Conservation (phyloP, 345 rosid genomes). For the Gossypium herbaceum region DNA sequence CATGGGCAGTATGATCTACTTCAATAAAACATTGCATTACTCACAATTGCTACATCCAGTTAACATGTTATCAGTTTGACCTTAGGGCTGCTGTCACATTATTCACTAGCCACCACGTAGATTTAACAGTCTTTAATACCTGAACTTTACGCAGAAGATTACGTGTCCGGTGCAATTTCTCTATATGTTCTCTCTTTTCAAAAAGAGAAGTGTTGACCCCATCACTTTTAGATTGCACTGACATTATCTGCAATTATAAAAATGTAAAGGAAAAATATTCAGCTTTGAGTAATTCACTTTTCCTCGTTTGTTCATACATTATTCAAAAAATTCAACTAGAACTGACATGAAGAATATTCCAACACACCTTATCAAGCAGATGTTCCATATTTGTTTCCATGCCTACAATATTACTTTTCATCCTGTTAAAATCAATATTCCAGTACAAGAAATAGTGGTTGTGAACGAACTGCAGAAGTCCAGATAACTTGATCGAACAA, state of each 20-base stretch:
- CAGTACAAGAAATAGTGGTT: neutral
- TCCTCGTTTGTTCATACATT: neutral
- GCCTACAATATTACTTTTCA: slow-evolving; percentile 94
- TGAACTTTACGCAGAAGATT: slow-evolving; percentile 98
- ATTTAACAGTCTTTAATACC: slow-evolving; percentile 35
- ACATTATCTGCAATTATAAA: slow-evolving; percentile 61
- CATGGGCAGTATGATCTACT: neutral
- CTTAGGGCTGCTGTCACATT: neutral
- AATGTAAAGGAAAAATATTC: neutral
- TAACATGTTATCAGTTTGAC: neutral
- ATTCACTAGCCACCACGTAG: neutral
- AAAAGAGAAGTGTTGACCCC: slow-evolving; percentile 90
- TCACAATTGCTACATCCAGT: neutral
- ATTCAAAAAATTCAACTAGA: neutral
- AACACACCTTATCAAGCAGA: slow-evolving; percentile 77
- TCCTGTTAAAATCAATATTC: slow-evolving; percentile 48
- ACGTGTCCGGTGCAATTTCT: slow-evolving; percentile 91
- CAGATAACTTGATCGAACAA: neutral
- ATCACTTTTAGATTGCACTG: slow-evolving; percentile 96
- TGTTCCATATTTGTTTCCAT: slow-evolving; percentile 98
- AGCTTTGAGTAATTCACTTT: neutral
- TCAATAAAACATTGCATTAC: neutral
- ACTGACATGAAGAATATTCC: slow-evolving; percentile 4
- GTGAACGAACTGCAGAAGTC: neutral
- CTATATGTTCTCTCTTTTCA: slow-evolving; percentile 94